Conservation (phyloP, 78 protist species). For the Dictyostelium firmibasis region DNA sequence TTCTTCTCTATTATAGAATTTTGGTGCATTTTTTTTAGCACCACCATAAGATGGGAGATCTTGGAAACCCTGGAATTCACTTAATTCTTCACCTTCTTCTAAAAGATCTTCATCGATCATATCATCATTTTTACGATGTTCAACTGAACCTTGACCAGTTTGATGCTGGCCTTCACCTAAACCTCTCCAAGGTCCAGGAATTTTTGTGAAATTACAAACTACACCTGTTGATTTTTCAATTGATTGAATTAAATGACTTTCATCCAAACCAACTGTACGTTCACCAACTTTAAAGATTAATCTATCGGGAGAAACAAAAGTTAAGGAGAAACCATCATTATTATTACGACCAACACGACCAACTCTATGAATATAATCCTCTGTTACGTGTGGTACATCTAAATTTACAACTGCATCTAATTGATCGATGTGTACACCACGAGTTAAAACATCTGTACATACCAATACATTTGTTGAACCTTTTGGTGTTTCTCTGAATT, state of each 20-base stretch:
- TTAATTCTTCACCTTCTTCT: not conserved
- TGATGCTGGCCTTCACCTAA: not conserved
- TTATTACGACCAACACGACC: slow-evolving; percentile 94
- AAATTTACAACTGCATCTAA: slow-evolving; percentile 54
- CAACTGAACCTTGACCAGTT: not conserved
- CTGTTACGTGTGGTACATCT: slow-evolving; percentile 76
- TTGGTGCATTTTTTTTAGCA: not conserved
- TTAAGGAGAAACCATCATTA: slow-evolving; percentile 25
- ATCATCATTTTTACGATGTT: not conserved
- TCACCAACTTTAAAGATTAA: slow-evolving; percentile 53
- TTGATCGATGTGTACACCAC: slow-evolving; percentile 78
- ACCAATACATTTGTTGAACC: not conserved
- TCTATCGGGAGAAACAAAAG: slow-evolving; percentile 5
- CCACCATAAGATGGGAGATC: too few species aligned
- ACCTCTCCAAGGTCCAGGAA: slow-evolving; percentile 70
- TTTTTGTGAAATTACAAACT: not conserved
- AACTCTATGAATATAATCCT: slow-evolving; percentile 89
- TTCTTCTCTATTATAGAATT: not conserved
- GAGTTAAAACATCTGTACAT: slow-evolving; percentile 53
- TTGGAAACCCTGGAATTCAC: not conserved
- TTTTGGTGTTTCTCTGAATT: not conserved
- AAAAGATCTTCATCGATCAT: not conserved
- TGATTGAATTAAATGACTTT: slow-evolving; percentile 4
- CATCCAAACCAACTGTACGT: slow-evolving; percentile 55
- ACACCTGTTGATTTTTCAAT: slow-evolving; percentile 3